Conservation (phyloP, 1,139 yeast genomes). For the Protomyces pachydermus region DNA sequence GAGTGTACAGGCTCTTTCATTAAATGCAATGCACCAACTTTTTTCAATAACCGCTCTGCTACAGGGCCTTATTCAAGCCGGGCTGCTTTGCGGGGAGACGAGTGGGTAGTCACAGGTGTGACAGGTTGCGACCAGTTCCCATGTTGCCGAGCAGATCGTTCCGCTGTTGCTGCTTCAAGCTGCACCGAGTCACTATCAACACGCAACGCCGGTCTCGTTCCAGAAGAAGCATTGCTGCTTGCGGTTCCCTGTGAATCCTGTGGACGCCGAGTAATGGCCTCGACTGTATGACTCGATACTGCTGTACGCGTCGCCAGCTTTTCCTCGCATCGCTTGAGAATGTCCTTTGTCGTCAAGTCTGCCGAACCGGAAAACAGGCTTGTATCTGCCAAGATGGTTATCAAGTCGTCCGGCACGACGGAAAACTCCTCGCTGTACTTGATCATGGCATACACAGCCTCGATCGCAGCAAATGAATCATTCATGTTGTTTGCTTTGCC, state of each 20-base stretch:
- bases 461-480: constrained; percentile 81
- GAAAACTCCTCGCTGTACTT: constrained; percentile 77
- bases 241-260: neutral
- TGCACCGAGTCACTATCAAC: constrained; percentile 20
- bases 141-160: neutral
- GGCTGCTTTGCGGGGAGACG: neutral
- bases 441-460: constrained; percentile 78
- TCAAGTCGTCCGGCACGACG: constrained; percentile 57
- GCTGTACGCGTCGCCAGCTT: constrained; percentile 11
- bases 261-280: constrained; percentile 19
- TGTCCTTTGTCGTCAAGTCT: constrained; percentile 38
- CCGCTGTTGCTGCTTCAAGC: constrained; percentile 12
- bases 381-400: constrained; percentile 39
- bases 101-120: neutral
- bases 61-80: neutral
- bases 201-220: constrained; percentile 10
- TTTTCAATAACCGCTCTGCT: neutral
- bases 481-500: constrained; percentile 53
- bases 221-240: neutral
- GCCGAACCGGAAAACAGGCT: constrained; percentile 33
- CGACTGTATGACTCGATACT: constrained; percentile 16
- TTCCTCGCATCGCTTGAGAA: constrained; percentile 35
- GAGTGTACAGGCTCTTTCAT: neutral
- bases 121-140: neutral
- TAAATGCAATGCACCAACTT: neutral